Percentiles rank a stretch among this genome's conserved stretches.
phyloP scores from a whole-genome alignment of 768 basidiomycete genomes.

The Lentinula sp. region DNA sequence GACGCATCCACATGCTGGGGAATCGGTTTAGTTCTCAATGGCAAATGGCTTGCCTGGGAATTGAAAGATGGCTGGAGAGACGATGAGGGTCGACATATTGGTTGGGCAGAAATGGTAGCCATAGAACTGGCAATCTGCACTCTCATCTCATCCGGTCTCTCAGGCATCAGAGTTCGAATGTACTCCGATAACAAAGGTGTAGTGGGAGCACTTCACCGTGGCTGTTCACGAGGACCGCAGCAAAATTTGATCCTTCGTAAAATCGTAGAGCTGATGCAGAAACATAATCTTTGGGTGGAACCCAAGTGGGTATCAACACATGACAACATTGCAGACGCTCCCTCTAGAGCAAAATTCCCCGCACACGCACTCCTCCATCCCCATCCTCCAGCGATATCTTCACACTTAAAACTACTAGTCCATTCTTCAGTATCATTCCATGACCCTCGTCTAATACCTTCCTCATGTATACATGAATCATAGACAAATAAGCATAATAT shows the following conservation, averaged over 20 bases:
- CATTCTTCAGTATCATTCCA: not conserved
- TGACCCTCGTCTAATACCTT: constrained; percentile 4
- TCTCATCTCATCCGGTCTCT: constrained; percentile 17
- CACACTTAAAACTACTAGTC: not conserved
- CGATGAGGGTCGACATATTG: constrained; percentile 23
- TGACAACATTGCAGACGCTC: constrained; percentile 27
- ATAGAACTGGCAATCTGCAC: constrained; percentile 33
- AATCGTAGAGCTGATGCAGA: constrained; percentile 18
- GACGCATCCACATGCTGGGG: constrained; percentile 35
- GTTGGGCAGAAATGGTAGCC: constrained; percentile 41
- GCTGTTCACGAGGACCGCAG: constrained; percentile 16
- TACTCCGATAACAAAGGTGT: constrained; percentile 37
- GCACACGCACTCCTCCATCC: constrained; percentile 7
- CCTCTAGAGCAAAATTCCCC: constrained; percentile 21
- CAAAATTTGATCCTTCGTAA: constrained; percentile 24
- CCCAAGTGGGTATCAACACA: constrained; percentile 24
- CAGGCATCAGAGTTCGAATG: constrained; percentile 19
- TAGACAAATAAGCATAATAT: no score
- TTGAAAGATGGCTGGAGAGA: constrained; percentile 23
- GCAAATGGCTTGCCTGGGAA: constrained; percentile 34
- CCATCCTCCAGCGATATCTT: not conserved
- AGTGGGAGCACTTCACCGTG: constrained; percentile 23
- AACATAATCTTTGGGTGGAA: constrained; percentile 16
- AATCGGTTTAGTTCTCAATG: constrained; percentile 31
- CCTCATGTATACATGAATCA: no score